Conservation (phyloP, 2,329 filamentous ascomycete species). For the Periconia digitata region DNA sequence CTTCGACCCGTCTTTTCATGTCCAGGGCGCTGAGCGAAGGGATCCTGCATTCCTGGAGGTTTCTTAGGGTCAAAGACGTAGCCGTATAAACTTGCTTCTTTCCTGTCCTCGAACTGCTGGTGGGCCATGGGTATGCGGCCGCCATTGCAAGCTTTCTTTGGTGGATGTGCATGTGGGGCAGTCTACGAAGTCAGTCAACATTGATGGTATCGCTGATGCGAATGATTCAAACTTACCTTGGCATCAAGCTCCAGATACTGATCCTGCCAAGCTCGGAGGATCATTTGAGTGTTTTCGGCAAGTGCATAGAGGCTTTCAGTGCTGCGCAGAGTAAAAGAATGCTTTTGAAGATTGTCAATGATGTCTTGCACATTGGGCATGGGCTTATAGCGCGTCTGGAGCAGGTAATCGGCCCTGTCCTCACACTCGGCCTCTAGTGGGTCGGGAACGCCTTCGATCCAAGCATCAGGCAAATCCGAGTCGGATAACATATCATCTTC, state of each 20-base stretch:
- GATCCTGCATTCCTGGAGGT: conserved; percentile 55
- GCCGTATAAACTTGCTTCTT: conserved; percentile 62
- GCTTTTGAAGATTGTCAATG: conserved; percentile 47
- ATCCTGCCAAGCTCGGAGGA: conserved; percentile 59
- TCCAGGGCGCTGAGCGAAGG: conserved; percentile 55
- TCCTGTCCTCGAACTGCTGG: conserved; percentile 60
- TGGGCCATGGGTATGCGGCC: conserved; percentile 49
- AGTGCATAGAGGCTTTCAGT: conserved; percentile 57
- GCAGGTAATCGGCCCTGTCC: conserved; percentile 45
- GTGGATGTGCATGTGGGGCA: conserved; percentile 51
- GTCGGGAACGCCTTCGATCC: conserved; percentile 27
- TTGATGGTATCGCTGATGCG: background rate
- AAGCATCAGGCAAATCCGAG: conserved; percentile 41
- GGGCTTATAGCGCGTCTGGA: conserved; percentile 44
- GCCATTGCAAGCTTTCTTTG: conserved; percentile 55
- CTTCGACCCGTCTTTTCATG: conserved; percentile 49
- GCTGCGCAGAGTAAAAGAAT: conserved; percentile 45
- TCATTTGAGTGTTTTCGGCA: conserved; percentile 56
- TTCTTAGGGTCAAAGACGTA: conserved; percentile 60
- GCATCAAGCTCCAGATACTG: conserved; percentile 60
- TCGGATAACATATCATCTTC: conserved; percentile 40
- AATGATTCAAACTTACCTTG: conserved; percentile 23
- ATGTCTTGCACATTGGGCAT: conserved; percentile 48
- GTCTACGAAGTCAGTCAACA: conserved; percentile 45
- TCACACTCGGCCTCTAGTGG: conserved; percentile 39